Evolutionary conservation across 257 asterid species (phyloP), one percentile per base, ranked within the genome.

Genomic region (Fraxinus pennsylvanica): DNA sequence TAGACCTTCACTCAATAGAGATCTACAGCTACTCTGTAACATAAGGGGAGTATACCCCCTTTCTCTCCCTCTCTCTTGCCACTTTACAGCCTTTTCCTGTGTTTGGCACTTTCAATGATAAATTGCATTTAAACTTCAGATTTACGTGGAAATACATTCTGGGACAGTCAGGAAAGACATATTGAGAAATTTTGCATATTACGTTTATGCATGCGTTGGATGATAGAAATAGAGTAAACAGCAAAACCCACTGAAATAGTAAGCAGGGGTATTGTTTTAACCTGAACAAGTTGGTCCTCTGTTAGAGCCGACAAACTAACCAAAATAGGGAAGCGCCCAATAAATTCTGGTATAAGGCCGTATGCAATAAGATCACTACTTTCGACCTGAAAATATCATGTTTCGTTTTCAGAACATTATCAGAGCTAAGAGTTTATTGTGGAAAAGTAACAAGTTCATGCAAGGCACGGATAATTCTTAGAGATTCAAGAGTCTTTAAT

Each of bases 251-350:
- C 14, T 25, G 71, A 38, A 57, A 67, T 73, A 59, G 71, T 30
- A 27, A 79, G 71, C 66, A 82, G 70, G 63, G 74, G 30, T 67
- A 68, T 67, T 47, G 71, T 75, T 72, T 81, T 81, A 86, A 94
- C 98, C 96, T 89, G 90, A 77, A 94, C 95, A 89, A 94, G 96
- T 85, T 94, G 96, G 81, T 92, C 94, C 87, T 90, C 96, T 2
- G 96, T 86, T 79, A 94, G 88, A 81, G 98, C 97, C 54, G 92
- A 86, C 87, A 94, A 83, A 84, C 92, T 89, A 83, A 94, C 98
- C 89, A 94, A 89, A 82, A 94, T 90, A 76, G 98, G 98, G 86
- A 94, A 92, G 77, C 98, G 97, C 80, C 98, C 97, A 81, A 92
- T 87, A 84, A 90, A 94, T 79, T 94, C 98, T 74, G 97, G 98